Evolutionary conservation across 2,329 filamentous ascomycete species (phyloP), one percentile per base, ranked within the genome.

Genomic region (Nigrograna mackinnonii): DNA sequence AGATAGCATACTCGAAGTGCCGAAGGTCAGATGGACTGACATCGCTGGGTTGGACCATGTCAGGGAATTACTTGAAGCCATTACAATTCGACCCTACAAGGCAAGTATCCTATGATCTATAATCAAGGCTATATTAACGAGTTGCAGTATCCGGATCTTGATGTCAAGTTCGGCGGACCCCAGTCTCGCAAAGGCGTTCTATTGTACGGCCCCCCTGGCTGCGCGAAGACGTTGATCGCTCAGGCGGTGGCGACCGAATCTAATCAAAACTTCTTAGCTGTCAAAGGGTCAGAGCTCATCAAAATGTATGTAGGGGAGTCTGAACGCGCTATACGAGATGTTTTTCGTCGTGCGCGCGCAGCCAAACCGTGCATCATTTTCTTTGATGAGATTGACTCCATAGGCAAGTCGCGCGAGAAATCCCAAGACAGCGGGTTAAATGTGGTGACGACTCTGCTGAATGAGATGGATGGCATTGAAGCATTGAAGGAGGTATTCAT

Each of bases 261-360:
- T 21, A 87, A 87, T 4, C 85, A 95, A 69, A 96, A 96, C 67
- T 96, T 96, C 75, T 85, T 96, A 62, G 87, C 91, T 6, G 89
- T 97, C 52, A 96, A 96, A 71, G 92, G 91, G 19, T 90, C 90
- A 24, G 92, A 96, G 69, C 80, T 96, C 11, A 84, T 96, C 46
- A 95, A 91, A 71, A 96, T 95, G 89, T 97, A 96, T 68, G 91
- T 97, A 14, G 92, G 92, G 47, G 92, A 97, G 67, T 92, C 91
- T 2, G 92, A 97, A 71, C 83, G 90, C 9, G 85, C 87, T 6
- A 80, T 96, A 31, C 84, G 92, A 26, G 87, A 90, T 41, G 82
- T 96, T 1, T 96, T 97, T 65, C 80, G 85, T 39, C 88, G 91
- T 55, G 92, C 92, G 1, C 80, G 87, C 31, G 85, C 86, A n/a